phyloP scores from a whole-genome alignment of 345 rosid genomes.

The Turnera subulata region DNA sequence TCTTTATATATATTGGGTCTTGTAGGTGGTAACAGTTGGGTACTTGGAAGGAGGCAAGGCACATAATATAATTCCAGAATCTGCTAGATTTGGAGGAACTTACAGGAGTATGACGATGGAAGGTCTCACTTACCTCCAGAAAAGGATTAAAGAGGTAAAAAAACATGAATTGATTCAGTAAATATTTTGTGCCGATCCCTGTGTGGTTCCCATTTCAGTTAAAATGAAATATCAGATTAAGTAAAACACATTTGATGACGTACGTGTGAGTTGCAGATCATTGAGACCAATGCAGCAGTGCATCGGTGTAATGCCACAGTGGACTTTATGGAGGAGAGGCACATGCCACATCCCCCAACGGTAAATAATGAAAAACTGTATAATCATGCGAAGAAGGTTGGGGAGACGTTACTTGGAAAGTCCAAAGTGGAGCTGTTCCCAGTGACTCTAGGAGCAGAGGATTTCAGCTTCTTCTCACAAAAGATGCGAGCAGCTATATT shows the following conservation, averaged over 20 bases:
- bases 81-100: conserved; percentile 54
- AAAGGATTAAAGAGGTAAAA: conserved; percentile 48
- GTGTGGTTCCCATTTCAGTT: too few relatives aligned
- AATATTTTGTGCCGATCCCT: too few relatives aligned
- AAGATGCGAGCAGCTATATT: conserved; percentile 52
- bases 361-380: conserved; percentile 48
- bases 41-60: conserved; percentile 58
- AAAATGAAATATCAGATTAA: too few relatives aligned
- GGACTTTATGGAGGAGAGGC: conserved; percentile 46
- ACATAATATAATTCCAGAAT: conserved; percentile 52
- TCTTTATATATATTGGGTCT: not conserved
- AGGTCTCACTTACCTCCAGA: conserved; percentile 48
- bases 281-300: conserved; percentile 58
- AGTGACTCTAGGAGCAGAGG: conserved; percentile 62
- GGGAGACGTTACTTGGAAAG: conserved; percentile 48
- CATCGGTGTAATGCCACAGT: conserved; percentile 49
- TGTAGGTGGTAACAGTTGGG: conserved; percentile 63
- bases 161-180: not conserved
- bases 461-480: conserved; percentile 64
- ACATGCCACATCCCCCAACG: conserved; percentile 50
- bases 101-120: conserved; percentile 52
- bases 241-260: too few relatives aligned
- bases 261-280: conserved; percentile 28
- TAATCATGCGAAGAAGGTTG: conserved; percentile 49
- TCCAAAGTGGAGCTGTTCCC: conserved; percentile 46